phyloP scores from a whole-genome alignment of 306 rosid genomes.

The cucumber (Cucumis sativus) region Cucumber_9930_V3 NC_026658.2:23110001-23110500 shows the following conservation, averaged over 20 bases:
- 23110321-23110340: neutral
- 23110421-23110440: neutral
- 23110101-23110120: slow-evolving; percentile 64
- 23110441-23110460: neutral
- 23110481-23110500: neutral
- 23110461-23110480: neutral
- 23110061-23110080: slow-evolving; percentile 51
- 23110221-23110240: slow-evolving; percentile 13
- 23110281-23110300: neutral
- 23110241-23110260: neutral
- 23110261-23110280: neutral
- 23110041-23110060: slow-evolving; percentile 43
- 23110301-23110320: neutral
- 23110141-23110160: slow-evolving; percentile 47
- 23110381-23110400: slow-evolving; percentile 14
- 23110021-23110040: neutral
- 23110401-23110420: slow-evolving; percentile 8
- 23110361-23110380: slow-evolving; percentile 1
- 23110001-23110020: neutral
- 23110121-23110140: slow-evolving; percentile 41
- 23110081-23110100: slow-evolving; percentile 50
- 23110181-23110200: slow-evolving; percentile 32
- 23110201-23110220: neutral
- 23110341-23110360: neutral
- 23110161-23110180: slow-evolving; percentile 29